Base-by-base conservation (phyloP, 1,139 yeast genomes). In the Blastobotrys ciferrii region DNA sequence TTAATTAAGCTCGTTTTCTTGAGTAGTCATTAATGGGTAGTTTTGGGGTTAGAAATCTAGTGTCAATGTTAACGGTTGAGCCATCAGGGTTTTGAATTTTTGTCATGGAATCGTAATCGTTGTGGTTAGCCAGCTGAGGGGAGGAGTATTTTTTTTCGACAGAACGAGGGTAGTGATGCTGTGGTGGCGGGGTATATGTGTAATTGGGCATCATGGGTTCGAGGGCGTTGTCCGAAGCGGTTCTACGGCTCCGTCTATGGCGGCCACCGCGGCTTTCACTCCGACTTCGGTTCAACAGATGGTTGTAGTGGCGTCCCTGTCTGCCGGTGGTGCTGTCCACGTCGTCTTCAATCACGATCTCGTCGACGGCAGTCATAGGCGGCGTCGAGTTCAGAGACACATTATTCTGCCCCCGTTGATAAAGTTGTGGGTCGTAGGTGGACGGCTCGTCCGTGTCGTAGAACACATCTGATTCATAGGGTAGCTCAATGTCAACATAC, bases 321-420 rank as follows among this genome's bases (percentile, higher is more conserved):
- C 38, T 12, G 12, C 38, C 38, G 9, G 12, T 15, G 5, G 7
- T 19, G 12, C 4, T 7, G 12, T 33, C 38, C 4, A 33, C 38
- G 17, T 33, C 38, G 14, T 33, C 38, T 15, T 33, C 38, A 33
- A 33, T 33, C 5, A 33, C 20, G 9, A 33, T 19, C 20, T 33
- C 38, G 14, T 33, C 38, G 9, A 33, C 38, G 4, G 7, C 4
- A 12, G 13, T 17, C 38, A 33, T 33, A 5, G 38, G 5, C 12
- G 38, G 38, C 13, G 38, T 33, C 12, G 18, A 7, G 7, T 12
- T 33, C 20, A 33, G 17, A 5, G 38, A 33, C 4, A 7, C 20
- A 4, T 33, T 13, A 13, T 33, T 33, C 5, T 23, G 28, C 9
- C 28, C 28, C 9, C 28, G 28, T 23, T 23, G 28, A 9, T 23